Conservation (phyloP, 768 basidiomycete genomes). For the Roridomyces roridus region DNA sequence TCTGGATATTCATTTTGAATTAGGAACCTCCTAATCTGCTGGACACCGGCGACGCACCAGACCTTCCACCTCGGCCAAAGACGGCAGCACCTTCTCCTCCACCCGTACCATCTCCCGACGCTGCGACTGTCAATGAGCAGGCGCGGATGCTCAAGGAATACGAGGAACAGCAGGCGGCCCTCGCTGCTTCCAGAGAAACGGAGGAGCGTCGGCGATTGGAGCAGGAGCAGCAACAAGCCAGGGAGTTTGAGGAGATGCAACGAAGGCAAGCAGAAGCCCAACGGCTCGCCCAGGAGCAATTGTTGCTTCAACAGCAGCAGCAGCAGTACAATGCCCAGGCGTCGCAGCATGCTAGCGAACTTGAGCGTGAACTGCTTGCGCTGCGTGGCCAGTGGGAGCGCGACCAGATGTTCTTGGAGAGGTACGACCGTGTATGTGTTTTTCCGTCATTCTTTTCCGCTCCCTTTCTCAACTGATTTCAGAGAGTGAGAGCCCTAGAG, state of each 20-base stretch:
- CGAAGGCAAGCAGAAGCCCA: slow-evolving; percentile 87
- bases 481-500: slow-evolving; percentile 97
- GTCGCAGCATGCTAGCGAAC: slow-evolving; percentile 73
- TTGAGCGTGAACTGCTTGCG: slow-evolving; percentile 88
- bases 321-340: slow-evolving; percentile 79
- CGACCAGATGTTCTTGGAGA: slow-evolving; percentile 96
- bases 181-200: slow-evolving; percentile 80
- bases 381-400: slow-evolving; percentile 98
- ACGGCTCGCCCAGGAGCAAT: slow-evolving; percentile 86
- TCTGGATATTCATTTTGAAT: slow-evolving; percentile 1
- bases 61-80: slow-evolving; percentile 83
- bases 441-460: background rate
- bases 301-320: slow-evolving; percentile 84
- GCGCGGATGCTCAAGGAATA: slow-evolving; percentile 94
- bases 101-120: slow-evolving; percentile 71
- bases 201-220: slow-evolving; percentile 86
- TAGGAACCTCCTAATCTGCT: slow-evolving; percentile 96
- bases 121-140: slow-evolving; percentile 84
- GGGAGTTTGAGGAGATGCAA: slow-evolving; percentile 91
- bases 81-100: slow-evolving; percentile 72
- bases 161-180: slow-evolving; percentile 90
- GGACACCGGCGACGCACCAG: slow-evolving; percentile 83
- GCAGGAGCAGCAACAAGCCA: slow-evolving; percentile 77
- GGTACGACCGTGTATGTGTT: slow-evolving; percentile 89
- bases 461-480: slow-evolving; percentile 10